Base-by-base conservation (phyloP, 208 protist genomes). In the Histomonas meleagridis region DNA sequence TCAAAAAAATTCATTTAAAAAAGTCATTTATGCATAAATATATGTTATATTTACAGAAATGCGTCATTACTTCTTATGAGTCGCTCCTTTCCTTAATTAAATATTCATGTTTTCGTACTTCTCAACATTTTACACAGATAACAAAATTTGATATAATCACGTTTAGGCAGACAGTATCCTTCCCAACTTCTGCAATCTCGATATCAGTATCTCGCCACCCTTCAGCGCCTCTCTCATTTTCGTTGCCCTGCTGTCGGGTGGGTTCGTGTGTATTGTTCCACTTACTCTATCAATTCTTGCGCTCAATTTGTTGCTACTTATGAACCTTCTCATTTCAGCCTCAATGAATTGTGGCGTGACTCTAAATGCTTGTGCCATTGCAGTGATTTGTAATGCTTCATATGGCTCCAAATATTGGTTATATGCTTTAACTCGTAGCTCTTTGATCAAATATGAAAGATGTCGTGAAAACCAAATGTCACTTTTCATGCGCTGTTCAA, bases 191-290 rank as follows among this genome's bases (percentile, higher is more conserved):
- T 86, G 76, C 18, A 86, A 28, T 43, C 76, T 32, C 9, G 76
- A 26, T 18, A 48, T 86, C 10, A 86, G 38, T 28, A 86, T 46
- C 55, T 86, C 76, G 2, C 76, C 76, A 55, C 76, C 40, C 32
- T 55, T 86, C 26, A 86, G 46, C 7, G 76, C 76, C 46, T 86
- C 46, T 40, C 76, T 86, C 76, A 86, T 86, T 46, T 86, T 86
- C 32, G 76, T 46, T 32, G 76, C 76, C 10, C 76, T 40, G 4
- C 40, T 51, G 76, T 86, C 76, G 9, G 76, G 76, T 86, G 76
- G 76, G 38, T 86, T 86, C 55, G 76, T 86, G 38, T 86, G 76
- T 32, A 86, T 86, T 86, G 76, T 86, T 86, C 76, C 76, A 5
- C 40, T 51, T 5, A 86, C 76, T 86, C 32, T 86, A 55, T 86